phyloP scores from a whole-genome alignment of 371 early-diverging fungal genomes.

The Syncephalastrum monosporum region DNA sequence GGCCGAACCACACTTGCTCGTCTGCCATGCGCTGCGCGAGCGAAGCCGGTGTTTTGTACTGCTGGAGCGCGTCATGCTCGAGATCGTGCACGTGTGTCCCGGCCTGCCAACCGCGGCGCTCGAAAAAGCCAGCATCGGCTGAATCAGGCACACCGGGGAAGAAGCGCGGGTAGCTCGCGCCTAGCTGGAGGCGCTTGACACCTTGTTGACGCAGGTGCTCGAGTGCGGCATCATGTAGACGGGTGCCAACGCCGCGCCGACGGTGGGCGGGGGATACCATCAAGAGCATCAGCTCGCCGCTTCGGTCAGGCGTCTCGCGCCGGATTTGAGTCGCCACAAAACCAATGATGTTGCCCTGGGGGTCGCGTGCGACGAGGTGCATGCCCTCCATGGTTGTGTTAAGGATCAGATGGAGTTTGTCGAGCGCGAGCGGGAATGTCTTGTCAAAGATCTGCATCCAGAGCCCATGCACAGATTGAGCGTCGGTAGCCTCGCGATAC shows the following conservation, averaged over 20 bases:
- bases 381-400: constrained; percentile 13
- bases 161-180: constrained; percentile 49
- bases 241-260: constrained; percentile 32
- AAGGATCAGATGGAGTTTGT: constrained; percentile 25
- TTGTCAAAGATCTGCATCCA: constrained; percentile 26
- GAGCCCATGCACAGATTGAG: constrained; percentile 15
- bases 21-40: constrained; percentile 29
- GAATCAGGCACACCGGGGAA: constrained; percentile 42
- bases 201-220: constrained; percentile 21
- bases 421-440: constrained; percentile 28
- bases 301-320: neutral
- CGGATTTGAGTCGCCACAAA: constrained; percentile 38
- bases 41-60: constrained; percentile 22
- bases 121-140: constrained; percentile 27
- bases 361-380: constrained; percentile 25
- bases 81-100: constrained; percentile 30
- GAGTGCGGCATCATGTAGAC: constrained; percentile 30
- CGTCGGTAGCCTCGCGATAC: constrained; percentile 9
- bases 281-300: constrained; percentile 31
- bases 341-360: constrained; percentile 23
- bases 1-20: constrained; percentile 37
- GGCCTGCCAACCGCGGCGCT: constrained; percentile 36
- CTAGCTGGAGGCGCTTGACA: constrained; percentile 14
- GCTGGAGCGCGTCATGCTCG: constrained; percentile 19
- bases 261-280: constrained; percentile 30